These are phyloP conservation scores for Calonectria hongkongensis DNA, from an alignment of 2,329 filamentous ascomycete species.

Conservation along the genomic window DNA sequence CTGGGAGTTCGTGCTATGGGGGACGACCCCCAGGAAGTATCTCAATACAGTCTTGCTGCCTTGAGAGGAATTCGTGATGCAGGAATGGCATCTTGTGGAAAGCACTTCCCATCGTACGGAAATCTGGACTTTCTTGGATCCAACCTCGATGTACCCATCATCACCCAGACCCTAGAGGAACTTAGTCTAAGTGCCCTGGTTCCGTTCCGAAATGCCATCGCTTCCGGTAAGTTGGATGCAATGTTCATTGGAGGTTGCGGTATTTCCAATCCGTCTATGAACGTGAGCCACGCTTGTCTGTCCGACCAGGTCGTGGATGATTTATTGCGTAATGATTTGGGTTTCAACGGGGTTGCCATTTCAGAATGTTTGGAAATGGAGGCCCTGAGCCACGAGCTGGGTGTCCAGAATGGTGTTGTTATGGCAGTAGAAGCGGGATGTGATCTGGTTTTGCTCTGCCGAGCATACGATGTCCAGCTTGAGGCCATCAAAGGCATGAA, in stretches of 20 bases:
- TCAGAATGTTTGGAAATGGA: constrained; percentile 99
- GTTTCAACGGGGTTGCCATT: constrained; percentile 93
- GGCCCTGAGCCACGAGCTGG: constrained; percentile 94
- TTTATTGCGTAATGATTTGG: constrained; percentile 88
- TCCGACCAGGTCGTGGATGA: constrained; percentile 96
- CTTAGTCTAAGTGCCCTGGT: constrained; percentile 93
- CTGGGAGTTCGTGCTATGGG: constrained; percentile 92
- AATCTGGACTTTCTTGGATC: constrained; percentile 96
- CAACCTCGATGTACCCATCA: constrained; percentile 93
- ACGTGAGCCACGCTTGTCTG: constrained; percentile 95
- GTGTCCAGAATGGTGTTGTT: constrained; percentile 96
- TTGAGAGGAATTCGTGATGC: constrained; percentile 96
- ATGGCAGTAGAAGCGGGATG: constrained; percentile 99
- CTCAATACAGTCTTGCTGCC: constrained; percentile 91
- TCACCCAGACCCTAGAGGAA: constrained; percentile 95
- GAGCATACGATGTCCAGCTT: constrained; percentile 90
- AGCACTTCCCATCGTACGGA: constrained; percentile 97
- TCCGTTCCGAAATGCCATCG: constrained; percentile 92
- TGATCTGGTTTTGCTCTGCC: constrained; percentile 91
- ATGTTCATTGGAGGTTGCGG: constrained; percentile 98
- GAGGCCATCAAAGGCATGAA: constrained; percentile 94
- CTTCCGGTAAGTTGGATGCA: constrained; percentile 86
- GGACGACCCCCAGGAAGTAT: constrained; percentile 96
- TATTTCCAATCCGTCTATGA: constrained; percentile 92
- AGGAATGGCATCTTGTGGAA: constrained; percentile 91